A percentile compares a stretch with the other conserved stretches of the same genome.
Evolutionary conservation across 2,329 filamentous ascomycete species (phyloP).

Genomic region (Clarireedia monteithiana): DNA sequence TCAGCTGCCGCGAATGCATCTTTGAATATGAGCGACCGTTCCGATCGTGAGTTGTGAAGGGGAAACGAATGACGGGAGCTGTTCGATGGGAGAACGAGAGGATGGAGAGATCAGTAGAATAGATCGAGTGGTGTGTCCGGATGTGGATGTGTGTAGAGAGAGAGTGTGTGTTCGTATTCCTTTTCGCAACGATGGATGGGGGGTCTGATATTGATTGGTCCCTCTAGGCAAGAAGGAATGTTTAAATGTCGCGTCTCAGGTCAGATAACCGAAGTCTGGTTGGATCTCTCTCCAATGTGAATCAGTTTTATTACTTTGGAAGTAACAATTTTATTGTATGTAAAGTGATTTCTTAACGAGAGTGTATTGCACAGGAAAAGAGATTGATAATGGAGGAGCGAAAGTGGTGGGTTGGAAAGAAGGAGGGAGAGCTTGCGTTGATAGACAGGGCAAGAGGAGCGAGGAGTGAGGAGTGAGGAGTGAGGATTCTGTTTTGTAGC

Average conservation of each 20-base stretch:
- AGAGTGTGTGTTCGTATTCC: too few relatives aligned
- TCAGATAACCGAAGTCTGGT: too few relatives aligned
- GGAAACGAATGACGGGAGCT: background rate
- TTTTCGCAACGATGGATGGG: too few relatives aligned
- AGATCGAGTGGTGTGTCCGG: background rate
- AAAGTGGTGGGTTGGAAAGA: background rate
- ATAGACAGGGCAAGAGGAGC: background rate
- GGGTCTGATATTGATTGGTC: too few relatives aligned
- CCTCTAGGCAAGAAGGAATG: too few relatives aligned
- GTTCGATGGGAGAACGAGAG: background rate
- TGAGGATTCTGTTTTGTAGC: background rate
- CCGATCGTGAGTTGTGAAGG: background rate
- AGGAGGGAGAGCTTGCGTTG: background rate
- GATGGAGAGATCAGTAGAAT: background rate
- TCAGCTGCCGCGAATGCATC: conserved; percentile 3
- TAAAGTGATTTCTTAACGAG: background rate
- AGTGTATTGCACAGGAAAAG: background rate
- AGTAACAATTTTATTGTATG: too few relatives aligned
- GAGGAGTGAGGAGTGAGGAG: background rate
- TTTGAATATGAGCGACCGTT: background rate
- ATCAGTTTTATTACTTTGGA: too few relatives aligned
- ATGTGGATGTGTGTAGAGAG: background rate
- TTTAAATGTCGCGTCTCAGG: too few relatives aligned
- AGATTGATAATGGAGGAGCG: background rate
- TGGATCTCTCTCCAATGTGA: too few relatives aligned